phyloP scores from a whole-genome alignment of 768 basidiomycete genomes.

The Tylopilus sp. region DNA sequence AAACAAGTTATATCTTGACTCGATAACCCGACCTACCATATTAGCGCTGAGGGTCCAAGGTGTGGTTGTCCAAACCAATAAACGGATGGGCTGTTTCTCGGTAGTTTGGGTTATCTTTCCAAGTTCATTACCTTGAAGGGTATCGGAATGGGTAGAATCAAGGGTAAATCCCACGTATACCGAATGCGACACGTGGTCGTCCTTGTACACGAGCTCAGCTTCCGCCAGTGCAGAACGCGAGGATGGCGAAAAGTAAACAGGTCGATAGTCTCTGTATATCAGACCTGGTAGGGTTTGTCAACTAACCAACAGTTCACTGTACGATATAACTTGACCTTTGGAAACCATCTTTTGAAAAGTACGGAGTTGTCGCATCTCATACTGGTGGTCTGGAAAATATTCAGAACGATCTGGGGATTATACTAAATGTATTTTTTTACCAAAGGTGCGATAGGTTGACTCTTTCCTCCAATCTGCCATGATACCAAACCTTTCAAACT shows the following conservation, averaged over 20 bases:
- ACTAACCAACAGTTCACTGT: not conserved
- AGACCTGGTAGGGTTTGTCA: conserved; percentile 45
- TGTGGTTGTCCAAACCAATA: conserved; percentile 96
- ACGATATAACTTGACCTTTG: conserved; percentile 47
- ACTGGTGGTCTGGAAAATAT: conserved; percentile 59
- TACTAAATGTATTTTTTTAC: conserved; percentile 37
- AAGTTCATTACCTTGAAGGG: conserved; percentile 13
- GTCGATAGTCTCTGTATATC: conserved; percentile 83
- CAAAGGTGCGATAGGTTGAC: conserved; percentile 82
- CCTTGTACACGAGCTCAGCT: conserved; percentile 88
- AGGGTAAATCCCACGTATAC: conserved; percentile 81
- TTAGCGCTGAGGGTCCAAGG: conserved; percentile 97
- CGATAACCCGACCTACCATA: conserved; percentile 55
- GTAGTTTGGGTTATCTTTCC: conserved; percentile 28
- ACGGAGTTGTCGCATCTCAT: conserved; percentile 75
- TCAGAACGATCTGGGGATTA: not conserved
- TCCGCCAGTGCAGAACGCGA: conserved; percentile 93
- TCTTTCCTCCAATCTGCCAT: conserved; percentile 85
- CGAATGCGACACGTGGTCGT: conserved; percentile 83
- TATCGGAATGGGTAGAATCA: conserved; percentile 26
- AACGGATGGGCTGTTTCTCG: conserved; percentile 37
- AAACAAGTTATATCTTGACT: not conserved
- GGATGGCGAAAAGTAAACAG: conserved; percentile 94
- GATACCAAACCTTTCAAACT: conserved; percentile 79
- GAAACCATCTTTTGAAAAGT: conserved; percentile 88